Conservation (phyloP, 139 green algal species). For the Auxenochlorella protothecoides region DNA sequence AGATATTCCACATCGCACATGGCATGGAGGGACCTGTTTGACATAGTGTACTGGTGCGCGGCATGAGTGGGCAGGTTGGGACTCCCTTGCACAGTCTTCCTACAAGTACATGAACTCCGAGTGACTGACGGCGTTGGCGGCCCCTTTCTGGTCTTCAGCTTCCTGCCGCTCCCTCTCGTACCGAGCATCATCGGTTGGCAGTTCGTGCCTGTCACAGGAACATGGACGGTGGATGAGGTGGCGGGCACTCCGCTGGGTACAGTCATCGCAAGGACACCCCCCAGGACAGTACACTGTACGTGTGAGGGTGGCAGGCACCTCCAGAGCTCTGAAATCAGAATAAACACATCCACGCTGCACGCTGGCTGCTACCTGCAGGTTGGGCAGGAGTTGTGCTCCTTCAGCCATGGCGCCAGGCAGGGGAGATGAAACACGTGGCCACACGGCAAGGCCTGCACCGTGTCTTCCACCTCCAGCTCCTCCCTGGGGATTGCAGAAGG, state of each 20-base stretch:
- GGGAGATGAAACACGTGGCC: conserved; percentile 56
- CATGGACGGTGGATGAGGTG: background rate
- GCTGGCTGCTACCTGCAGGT: conserved; percentile 35
- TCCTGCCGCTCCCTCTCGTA: conserved; percentile 61
- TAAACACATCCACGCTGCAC: too few species aligned
- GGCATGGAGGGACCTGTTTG: too few species aligned
- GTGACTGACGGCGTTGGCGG: conserved; percentile 53
- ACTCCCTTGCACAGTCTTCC: background rate
- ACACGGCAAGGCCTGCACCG: conserved; percentile 59
- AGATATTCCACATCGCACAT: too few species aligned
- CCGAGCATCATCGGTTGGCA: conserved; percentile 49
- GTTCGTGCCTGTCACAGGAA: conserved; percentile 25
- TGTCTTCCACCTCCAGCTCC: conserved; percentile 38
- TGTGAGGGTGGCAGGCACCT: too few species aligned
- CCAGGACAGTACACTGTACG: too few species aligned
- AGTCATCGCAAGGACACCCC: too few species aligned
- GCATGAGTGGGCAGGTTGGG: too few species aligned
- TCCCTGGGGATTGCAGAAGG: conserved; percentile 31
- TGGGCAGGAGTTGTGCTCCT: conserved; percentile 65
- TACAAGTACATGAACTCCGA: conserved; percentile 72
- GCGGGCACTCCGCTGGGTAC: too few species aligned
- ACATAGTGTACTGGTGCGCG: background rate
- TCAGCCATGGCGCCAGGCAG: conserved; percentile 68
- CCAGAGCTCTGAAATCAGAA: too few species aligned
- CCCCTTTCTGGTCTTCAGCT: conserved; percentile 41